phyloP scores from a whole-genome alignment of 23 red algal species.

The Chondrus crispus region DNA sequence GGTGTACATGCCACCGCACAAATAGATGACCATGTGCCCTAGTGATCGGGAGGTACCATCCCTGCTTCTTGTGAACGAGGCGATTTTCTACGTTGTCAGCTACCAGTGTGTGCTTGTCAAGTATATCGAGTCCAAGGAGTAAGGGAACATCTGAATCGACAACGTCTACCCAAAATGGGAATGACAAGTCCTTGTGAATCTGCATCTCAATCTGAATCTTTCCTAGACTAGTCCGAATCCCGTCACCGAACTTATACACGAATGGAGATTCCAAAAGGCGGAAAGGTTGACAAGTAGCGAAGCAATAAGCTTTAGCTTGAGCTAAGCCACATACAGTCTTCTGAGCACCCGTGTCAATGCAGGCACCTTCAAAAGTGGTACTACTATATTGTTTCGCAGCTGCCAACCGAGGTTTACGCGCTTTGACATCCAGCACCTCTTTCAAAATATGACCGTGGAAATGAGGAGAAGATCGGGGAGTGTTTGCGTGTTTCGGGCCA shows the following conservation, averaged over 20 bases:
- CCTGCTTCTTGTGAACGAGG: not conserved
- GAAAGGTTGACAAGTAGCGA: not conserved
- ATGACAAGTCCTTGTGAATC: not conserved
- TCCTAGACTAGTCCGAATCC: not conserved
- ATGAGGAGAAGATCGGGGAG: no score
- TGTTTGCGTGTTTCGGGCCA: no score
- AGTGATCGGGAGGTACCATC: no score
- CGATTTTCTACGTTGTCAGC: not conserved
- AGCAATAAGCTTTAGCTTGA: not conserved
- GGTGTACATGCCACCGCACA: not conserved
- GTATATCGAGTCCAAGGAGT: conserved; percentile 7
- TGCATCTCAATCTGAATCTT: not conserved
- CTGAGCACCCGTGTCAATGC: not conserved
- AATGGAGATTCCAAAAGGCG: no score
- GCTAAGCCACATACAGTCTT: not conserved
- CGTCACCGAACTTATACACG: not conserved
- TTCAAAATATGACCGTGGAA: no score
- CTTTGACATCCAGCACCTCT: no score
- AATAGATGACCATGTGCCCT: no score
- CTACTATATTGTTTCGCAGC: not conserved
- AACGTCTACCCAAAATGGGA: conserved; percentile 2
- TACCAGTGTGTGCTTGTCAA: not conserved
- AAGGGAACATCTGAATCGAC: not conserved
- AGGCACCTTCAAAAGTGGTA: not conserved
- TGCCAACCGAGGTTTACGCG: no score